A percentile compares a stretch with the other conserved stretches of the same genome.
phyloP scores from a whole-genome alignment of 768 basidiomycete species.

The Baorangia bicolor region DNA sequence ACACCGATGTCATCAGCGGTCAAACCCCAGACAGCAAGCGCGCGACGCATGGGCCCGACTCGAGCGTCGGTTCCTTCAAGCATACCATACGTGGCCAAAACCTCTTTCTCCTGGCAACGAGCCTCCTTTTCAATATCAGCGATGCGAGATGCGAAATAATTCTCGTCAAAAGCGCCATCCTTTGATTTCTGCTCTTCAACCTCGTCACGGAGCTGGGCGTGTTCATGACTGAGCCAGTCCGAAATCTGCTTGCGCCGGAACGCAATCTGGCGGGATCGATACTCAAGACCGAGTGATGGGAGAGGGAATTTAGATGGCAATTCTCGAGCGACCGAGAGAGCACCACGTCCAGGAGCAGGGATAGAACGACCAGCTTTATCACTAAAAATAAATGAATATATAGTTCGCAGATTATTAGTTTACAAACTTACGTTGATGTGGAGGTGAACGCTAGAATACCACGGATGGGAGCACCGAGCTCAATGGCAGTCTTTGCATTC shows the following conservation, averaged over 20 bases:
- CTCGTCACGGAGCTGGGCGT: constrained; percentile 80
- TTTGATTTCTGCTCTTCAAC: constrained; percentile 56
- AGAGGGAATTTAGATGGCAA: constrained; percentile 74
- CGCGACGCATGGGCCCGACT: constrained; percentile 89
- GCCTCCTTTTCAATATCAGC: constrained; percentile 91
- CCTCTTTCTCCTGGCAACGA: constrained; percentile 87
- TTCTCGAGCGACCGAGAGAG: constrained; percentile 85
- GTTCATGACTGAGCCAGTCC: constrained; percentile 92
- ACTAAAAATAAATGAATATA: constrained; percentile 38
- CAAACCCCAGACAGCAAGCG: constrained; percentile 95
- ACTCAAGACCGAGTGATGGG: constrained; percentile 78
- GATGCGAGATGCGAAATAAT: constrained; percentile 74
- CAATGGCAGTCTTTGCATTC: constrained; percentile 93
- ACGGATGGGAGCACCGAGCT: constrained; percentile 91
- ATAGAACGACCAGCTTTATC: constrained; percentile 99
- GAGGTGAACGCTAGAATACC: constrained; percentile 95
- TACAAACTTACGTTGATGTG: constrained; percentile 79
- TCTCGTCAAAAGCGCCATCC: constrained; percentile 53
- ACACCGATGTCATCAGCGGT: constrained; percentile 91
- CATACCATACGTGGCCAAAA: constrained; percentile 94
- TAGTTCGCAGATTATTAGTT: not conserved
- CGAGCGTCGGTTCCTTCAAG: constrained; percentile 82
- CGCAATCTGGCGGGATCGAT: constrained; percentile 89
- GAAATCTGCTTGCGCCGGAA: constrained; percentile 96
- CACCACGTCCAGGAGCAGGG: constrained; percentile 94